phyloP scores from a whole-genome alignment of 2,329 filamentous ascomycete genomes.

The Cryphonectria naterciae region DNA sequence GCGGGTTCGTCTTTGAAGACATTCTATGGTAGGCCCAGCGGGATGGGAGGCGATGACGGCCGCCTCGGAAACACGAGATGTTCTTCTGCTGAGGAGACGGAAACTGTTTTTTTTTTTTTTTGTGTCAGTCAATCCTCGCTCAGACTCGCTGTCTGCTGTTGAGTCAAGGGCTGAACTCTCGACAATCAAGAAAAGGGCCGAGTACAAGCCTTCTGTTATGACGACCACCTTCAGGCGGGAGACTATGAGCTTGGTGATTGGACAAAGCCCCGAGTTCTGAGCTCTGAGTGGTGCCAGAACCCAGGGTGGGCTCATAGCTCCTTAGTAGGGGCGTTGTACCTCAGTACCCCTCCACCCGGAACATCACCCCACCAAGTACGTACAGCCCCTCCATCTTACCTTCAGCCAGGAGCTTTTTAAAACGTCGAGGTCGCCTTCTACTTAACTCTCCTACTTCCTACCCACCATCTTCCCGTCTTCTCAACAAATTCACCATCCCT shows the following conservation, averaged over 20 bases:
- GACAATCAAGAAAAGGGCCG: background rate
- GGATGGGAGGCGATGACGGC: slow-evolving; percentile 20
- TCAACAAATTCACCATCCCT: slow-evolving; percentile 13
- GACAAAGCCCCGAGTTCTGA: background rate
- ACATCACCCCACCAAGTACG: slow-evolving; percentile 25
- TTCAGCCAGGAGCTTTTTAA: slow-evolving; percentile 27
- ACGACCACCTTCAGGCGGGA: background rate
- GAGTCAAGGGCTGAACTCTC: background rate
- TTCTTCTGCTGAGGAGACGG: slow-evolving; percentile 13
- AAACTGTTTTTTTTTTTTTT: background rate
- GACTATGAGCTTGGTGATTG: background rate
- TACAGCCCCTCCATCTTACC: slow-evolving; percentile 21
- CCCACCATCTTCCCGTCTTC: slow-evolving; percentile 17
- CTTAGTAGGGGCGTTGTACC: slow-evolving; percentile 11
- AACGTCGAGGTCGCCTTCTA: slow-evolving; percentile 24
- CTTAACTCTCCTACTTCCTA: slow-evolving; percentile 15
- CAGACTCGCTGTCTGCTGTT: background rate
- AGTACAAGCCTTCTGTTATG: slow-evolving; percentile 8
- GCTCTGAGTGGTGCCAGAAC: slow-evolving; percentile 18
- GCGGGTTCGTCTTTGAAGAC: slow-evolving; percentile 18
- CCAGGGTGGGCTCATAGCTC: slow-evolving; percentile 16
- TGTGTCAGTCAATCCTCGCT: background rate
- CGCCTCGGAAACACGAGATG: slow-evolving; percentile 27
- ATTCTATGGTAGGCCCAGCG: background rate
- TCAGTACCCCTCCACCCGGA: background rate